Conservation (phyloP, 1,139 yeast genomes). For the Ogataea hybrid region DNA sequence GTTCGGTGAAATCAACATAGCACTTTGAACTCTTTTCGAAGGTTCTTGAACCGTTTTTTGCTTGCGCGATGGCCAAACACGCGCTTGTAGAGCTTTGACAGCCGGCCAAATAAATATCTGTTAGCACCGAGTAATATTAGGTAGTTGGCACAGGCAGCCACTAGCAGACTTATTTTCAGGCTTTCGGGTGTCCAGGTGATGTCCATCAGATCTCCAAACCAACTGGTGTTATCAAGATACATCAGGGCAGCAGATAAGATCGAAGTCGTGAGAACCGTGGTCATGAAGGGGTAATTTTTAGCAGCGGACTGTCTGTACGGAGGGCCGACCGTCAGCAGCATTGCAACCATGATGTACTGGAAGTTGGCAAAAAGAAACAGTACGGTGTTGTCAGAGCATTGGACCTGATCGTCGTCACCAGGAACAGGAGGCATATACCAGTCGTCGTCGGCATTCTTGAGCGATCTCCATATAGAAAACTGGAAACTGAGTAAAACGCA, state of each 20-base stretch:
- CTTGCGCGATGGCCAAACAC: conserved; percentile 27
- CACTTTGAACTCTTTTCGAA: conserved; percentile 25
- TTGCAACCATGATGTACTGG: conserved; percentile 84
- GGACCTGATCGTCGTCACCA: conserved; percentile 76
- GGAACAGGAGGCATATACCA: conserved; percentile 87
- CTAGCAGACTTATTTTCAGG: conserved; percentile 52
- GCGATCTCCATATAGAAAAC: conserved; percentile 59
- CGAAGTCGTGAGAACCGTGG: conserved; percentile 53
- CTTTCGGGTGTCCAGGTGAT: conserved; percentile 56
- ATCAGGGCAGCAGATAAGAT: conserved; percentile 50
- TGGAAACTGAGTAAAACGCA: conserved; percentile 62
- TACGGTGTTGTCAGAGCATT: conserved; percentile 86
- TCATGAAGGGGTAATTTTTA: conserved; percentile 68
- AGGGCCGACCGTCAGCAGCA: conserved; percentile 84
- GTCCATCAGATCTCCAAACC: conserved; percentile 70
- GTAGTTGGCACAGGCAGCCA: conserved; percentile 50
- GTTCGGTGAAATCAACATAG: conserved; percentile 4
- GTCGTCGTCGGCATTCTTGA: conserved; percentile 42
- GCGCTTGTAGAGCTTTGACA: conserved; percentile 33
- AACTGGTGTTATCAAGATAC: conserved; percentile 45
- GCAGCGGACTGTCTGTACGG: conserved; percentile 86
- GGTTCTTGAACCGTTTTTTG: conserved; percentile 31
- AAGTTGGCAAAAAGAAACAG: conserved; percentile 78
- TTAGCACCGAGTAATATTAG: conserved; percentile 47
- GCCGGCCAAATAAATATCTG: conserved; percentile 32